Evolutionary conservation across 441 rosid species (phyloP).

Genomic region (Pelargonium fulgidum): DNA sequence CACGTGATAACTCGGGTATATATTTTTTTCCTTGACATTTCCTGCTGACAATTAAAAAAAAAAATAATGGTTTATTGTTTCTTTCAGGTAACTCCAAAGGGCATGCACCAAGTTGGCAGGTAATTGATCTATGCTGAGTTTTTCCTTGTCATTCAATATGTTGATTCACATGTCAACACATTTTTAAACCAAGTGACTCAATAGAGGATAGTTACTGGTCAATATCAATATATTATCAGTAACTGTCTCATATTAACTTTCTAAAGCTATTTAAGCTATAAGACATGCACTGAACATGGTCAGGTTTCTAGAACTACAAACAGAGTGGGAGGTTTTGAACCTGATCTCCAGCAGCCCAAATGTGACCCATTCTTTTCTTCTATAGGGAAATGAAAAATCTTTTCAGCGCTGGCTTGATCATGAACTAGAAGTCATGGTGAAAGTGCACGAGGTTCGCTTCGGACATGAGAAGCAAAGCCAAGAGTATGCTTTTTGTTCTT

Average conservation of each 20-base stretch:
- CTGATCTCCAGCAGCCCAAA: slow-evolving; percentile 7
- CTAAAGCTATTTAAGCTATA: not conserved
- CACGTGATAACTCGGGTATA: slow-evolving; percentile 40
- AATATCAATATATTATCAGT: slow-evolving; percentile 9
- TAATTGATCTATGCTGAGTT: slow-evolving; percentile 24
- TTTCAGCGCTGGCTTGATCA: slow-evolving; percentile 51
- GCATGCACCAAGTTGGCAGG: slow-evolving; percentile 50
- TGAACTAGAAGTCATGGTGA: slow-evolving; percentile 50
- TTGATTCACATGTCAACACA: slow-evolving; percentile 12
- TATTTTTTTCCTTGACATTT: not conserved
- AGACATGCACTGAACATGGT: too few species aligned
- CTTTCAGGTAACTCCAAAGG: slow-evolving; percentile 51
- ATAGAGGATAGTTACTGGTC: slow-evolving; percentile 4
- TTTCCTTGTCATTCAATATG: slow-evolving; percentile 4
- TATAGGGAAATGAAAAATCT: slow-evolving; percentile 44
- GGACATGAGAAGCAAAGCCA: slow-evolving; percentile 57
- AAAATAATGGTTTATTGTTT: slow-evolving; percentile 20
- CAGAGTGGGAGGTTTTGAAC: slow-evolving; percentile 6
- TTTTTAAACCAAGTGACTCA: not conserved
- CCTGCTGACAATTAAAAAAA: not conserved
- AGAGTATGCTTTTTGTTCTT: slow-evolving; percentile 34
- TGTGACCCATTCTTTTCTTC: not conserved
- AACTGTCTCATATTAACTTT: slow-evolving; percentile 3
- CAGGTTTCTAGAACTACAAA: not conserved
- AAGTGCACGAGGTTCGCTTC: slow-evolving; percentile 52